A percentile compares a stretch with the other conserved stretches of the same genome.
These are phyloP conservation scores for Phascolomyces articulosus DNA, from an alignment of 371 early-diverging fungal genomes.

Conservation along the genomic window DNA sequence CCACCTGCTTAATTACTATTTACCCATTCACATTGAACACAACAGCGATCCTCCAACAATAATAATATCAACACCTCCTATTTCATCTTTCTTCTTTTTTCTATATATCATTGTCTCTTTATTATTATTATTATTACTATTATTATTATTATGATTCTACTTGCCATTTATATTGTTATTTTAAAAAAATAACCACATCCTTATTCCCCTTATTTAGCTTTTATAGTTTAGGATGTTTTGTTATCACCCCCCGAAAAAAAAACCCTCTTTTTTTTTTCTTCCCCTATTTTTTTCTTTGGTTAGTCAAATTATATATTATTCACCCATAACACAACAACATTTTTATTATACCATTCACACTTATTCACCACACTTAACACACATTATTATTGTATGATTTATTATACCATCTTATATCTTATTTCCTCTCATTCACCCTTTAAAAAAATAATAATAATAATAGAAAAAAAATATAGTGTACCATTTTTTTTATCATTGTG, in stretches of 20 bases:
- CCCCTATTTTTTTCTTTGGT: not conserved
- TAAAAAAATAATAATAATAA: no score
- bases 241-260: not conserved
- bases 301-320: not conserved
- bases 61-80: not conserved
- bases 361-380: not conserved
- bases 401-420: no score
- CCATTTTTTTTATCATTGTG: no score
- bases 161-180: slow-evolving; percentile 4
- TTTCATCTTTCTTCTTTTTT: slow-evolving; percentile 2
- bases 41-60: no score
- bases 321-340: not conserved
- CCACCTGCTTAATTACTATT: not conserved
- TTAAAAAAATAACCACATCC: not conserved
- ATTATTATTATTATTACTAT: no score
- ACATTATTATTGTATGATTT: no score
- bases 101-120: slow-evolving; percentile 10
- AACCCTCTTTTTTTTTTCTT: not conserved
- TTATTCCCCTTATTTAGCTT: not conserved
- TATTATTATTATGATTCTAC: not conserved
- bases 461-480: no score
- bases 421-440: no score
- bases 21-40: no score
- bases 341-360: not conserved
- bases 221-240: not conserved